Base-by-base conservation (phyloP, 305 asterid species). In the Ruellia speciosa region DNA sequence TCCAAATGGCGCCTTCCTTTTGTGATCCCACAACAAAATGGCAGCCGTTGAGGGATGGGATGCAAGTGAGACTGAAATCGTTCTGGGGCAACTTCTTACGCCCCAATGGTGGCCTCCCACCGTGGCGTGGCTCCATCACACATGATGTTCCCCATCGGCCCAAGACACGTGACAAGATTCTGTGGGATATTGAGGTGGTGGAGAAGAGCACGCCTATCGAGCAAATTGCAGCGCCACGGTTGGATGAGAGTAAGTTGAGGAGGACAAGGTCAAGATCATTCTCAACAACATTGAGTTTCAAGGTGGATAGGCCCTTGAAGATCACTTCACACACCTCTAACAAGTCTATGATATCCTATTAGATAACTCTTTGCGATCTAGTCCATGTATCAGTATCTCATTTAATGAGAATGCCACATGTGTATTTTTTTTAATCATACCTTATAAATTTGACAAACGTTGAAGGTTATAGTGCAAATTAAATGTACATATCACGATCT, bases 31-130 rank as follows among this genome's bases (percentile, higher is more conserved):
- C 85, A 0, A 58, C 77, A 0, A 81, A 85, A 8, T 83, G 96
- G 95, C 81, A 86, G 43, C 95, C 93, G 0, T 39, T 74, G 24
- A 78, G 86, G 48, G 94, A 89, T 11, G 94, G 94, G 14, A 71
- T 77, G 69, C 67, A 76, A 49, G 84, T 86, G 45, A 70, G 75
- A 65, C 63, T 89, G 57, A 77, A 81, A 47, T 79, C 97, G 0
- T 18, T 63, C 17, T 70, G 81, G 77, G 94, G 94, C 24, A 50
- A 79, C 3, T 80, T 59, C 19, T 35, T 85, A 13, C 73, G 90
- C 8, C 85, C 87, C 31, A 74, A 76, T 39, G 82, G 87, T 5
- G 88, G 94, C 34, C 76, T 84, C 11, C 85, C 86, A 2, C 90
- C 87, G 0, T 85, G 90, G 90, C 69, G 85, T 16, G 80, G 82